Conservation (phyloP, 257 asterid species). For the Solanum pinnatisectum region DNA sequence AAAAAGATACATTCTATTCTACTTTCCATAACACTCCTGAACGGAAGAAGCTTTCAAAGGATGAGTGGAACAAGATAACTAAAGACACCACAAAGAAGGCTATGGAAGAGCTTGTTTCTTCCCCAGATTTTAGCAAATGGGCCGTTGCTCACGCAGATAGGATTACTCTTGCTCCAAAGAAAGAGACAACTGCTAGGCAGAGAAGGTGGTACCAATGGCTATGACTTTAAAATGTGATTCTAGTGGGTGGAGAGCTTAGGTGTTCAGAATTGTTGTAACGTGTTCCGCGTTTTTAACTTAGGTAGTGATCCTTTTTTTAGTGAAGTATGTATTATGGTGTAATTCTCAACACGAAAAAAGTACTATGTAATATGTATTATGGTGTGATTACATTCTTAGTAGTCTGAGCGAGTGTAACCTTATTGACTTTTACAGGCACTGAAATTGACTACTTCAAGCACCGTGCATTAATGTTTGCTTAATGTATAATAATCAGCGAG, state of each 20-base stretch:
- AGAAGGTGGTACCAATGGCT: slow-evolving; percentile 54
- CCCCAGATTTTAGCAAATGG: slow-evolving; percentile 80
- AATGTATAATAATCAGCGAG: background rate
- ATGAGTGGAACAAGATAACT: slow-evolving; percentile 66
- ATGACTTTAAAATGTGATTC: slow-evolving; percentile 8
- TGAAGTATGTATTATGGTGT: background rate
- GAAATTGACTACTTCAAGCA: background rate
- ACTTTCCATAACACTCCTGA: slow-evolving; percentile 71
- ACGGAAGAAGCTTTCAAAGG: slow-evolving; percentile 46
- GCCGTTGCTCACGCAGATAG: slow-evolving; percentile 73
- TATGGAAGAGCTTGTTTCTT: slow-evolving; percentile 64
- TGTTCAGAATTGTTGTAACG: background rate
- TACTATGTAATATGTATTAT: background rate
- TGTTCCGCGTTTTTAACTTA: background rate
- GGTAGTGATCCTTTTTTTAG: background rate
- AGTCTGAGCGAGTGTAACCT: background rate
- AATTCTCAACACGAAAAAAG: background rate
- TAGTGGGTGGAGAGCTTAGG: background rate
- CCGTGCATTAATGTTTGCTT: background rate
- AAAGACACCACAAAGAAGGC: slow-evolving; percentile 69
- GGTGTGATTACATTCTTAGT: background rate
- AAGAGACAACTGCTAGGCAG: slow-evolving; percentile 18
- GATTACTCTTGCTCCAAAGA: slow-evolving; percentile 63
- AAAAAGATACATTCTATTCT: slow-evolving; percentile 51
- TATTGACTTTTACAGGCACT: background rate